Conservation (phyloP, 345 rosid genomes). For the Rhodomyrtus tomentosa region DNA sequence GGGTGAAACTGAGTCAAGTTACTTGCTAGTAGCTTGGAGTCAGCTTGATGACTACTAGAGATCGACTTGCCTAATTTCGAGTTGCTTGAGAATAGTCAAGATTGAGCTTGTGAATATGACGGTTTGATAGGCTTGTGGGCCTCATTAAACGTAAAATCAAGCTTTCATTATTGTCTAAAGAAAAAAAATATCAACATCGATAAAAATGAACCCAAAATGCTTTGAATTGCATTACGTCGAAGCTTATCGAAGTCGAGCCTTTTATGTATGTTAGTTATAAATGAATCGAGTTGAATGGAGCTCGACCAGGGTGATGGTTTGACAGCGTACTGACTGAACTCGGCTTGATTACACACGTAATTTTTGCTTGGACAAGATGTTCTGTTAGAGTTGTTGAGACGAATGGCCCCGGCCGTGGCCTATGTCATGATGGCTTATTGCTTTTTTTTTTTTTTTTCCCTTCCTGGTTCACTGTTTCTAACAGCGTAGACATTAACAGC, state of each 20-base stretch:
- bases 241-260: not conserved
- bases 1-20: not conserved
- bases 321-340: rapidly evolving
- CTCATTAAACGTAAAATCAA: not conserved
- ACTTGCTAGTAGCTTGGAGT: rapidly evolving
- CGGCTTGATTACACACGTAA: not conserved
- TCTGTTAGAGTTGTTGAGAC: not conserved
- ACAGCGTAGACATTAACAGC: not conserved
- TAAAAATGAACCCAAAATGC: not conserved
- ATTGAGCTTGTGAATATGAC: not conserved
- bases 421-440: not conserved
- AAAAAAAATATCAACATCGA: not conserved
- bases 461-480: not conserved
- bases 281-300: not conserved
- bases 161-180: not conserved
- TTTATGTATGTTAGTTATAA: not conserved
- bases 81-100: not conserved
- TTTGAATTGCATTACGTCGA: not conserved
- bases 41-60: not conserved
- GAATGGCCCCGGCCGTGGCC: not conserved
- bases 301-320: not conserved
- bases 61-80: not conserved
- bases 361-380: not conserved
- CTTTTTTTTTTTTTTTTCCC: not conserved
- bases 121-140: not conserved